Evolutionary conservation across 768 basidiomycete genomes (phyloP), one percentile per base, ranked within the genome.

Genomic region (Podaxis mareebaensis): DNA sequence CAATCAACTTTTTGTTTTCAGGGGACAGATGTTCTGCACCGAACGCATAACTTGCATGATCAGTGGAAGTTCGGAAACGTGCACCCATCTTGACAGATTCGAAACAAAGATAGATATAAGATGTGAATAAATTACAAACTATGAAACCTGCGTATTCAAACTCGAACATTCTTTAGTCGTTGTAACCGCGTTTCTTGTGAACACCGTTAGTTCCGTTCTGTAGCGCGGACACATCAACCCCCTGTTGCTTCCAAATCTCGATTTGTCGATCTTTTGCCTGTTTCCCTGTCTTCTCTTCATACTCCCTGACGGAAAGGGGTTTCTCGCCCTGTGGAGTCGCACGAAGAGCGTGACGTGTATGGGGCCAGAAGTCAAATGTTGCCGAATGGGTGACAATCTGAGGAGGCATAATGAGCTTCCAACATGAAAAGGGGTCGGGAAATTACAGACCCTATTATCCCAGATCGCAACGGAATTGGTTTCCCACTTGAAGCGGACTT

Each of bases 341-440:
- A 53, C 92, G 85, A 40, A 93, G 77, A 13, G 90, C 92, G 71
- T 94, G 93, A 33, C 92, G 84, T 42, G 82, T 86, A 39, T 83
- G 81, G 10, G 90, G 90, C 85, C 85, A 93, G 74, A 91, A 92
- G 74, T 94, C 91, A 69, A 92, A 93, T 12, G 85, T 92, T 12
- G 91, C 92, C 20, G 87, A 85, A 68, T 95, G 93, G 13, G 83
- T 90, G 44, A 88, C 87, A 63, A 91, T 70, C 89, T 90, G 65
- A 51, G 6, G 11, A n/a, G 44, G 40, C 39, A 51, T 46, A 33
- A 20, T 51, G 5, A 63, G 40, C 3, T 6, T 36, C 11, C 17
- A 20, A 5, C 1, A 3, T 13, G 12, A 30, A 33, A 4, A 53
- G 13, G 7, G 55, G 7, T 46, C 44, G 13, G 44, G 10, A 24